Percentiles rank a stretch among this genome's conserved stretches.
Conservation (phyloP, 2,329 filamentous ascomycete species). For the Pseudogymnoascus sp. region DNA sequence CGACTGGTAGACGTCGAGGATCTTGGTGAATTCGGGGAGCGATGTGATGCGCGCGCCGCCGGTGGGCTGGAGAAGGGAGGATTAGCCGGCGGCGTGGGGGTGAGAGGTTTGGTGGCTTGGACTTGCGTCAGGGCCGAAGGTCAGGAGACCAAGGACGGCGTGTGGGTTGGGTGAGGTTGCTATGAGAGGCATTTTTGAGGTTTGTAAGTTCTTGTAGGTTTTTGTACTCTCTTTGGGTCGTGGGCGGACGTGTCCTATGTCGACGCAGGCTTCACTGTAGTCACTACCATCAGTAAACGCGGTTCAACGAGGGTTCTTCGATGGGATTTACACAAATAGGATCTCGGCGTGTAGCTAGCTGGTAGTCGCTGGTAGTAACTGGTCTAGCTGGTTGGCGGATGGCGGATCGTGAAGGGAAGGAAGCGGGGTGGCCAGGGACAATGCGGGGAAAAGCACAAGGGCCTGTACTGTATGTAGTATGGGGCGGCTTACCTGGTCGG, state of each 20-base stretch:
- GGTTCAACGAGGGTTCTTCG: neutral
- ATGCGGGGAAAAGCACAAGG: neutral
- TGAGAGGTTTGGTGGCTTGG: conserved; percentile 15
- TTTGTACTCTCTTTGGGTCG: neutral
- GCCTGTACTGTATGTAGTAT: neutral
- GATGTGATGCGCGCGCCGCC: conserved; percentile 64
- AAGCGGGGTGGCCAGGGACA: neutral
- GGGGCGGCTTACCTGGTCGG: neutral
- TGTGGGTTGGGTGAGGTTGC: conserved; percentile 43
- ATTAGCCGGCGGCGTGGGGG: neutral
- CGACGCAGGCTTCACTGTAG: neutral
- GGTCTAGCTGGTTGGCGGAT: neutral
- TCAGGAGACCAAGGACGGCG: conserved; percentile 80
- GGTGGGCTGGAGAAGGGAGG: conserved; percentile 17
- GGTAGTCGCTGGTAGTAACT: neutral
- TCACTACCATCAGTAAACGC: neutral
- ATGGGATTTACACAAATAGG: neutral
- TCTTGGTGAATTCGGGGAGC: conserved; percentile 56
- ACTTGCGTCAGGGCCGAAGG: conserved; percentile 59
- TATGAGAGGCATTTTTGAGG: conserved; percentile 25
- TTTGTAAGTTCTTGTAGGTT: too few species aligned
- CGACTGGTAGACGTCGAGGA: conserved; percentile 66
- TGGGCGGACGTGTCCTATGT: neutral
- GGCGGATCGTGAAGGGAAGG: neutral
- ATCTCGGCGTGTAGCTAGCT: neutral